A percentile compares a stretch with the other conserved stretches of the same genome.
phyloP scores from a whole-genome alignment of 306 rosid genomes.

The Betula pendula region DNA sequence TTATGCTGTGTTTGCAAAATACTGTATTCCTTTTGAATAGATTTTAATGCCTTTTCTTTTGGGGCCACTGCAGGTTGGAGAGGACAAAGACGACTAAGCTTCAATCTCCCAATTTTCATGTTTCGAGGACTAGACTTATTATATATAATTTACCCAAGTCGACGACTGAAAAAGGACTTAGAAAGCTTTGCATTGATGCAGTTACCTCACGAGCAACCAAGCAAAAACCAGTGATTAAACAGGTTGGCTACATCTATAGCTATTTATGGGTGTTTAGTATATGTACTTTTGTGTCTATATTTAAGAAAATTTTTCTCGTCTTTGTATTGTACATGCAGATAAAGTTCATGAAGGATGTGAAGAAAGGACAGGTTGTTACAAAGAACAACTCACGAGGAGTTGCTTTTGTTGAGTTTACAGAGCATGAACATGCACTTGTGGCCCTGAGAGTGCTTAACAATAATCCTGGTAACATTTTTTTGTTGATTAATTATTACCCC shows the following conservation, averaged over 20 bases:
- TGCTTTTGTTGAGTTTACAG: slow-evolving; percentile 90
- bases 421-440: slow-evolving; percentile 97
- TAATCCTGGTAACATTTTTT: slow-evolving; percentile 73
- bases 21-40: background rate
- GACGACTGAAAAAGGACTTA: slow-evolving; percentile 74
- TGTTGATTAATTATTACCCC: slow-evolving; percentile 1
- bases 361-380: slow-evolving; percentile 64
- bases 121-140: slow-evolving; percentile 79
- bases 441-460: slow-evolving; percentile 93
- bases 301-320: background rate
- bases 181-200: slow-evolving; percentile 81
- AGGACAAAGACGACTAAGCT: slow-evolving; percentile 74
- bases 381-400: slow-evolving; percentile 80
- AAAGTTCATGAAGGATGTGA: slow-evolving; percentile 74
- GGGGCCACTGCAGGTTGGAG: slow-evolving; percentile 54
- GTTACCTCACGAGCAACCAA: slow-evolving; percentile 85
- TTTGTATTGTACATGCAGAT: slow-evolving; percentile 46
- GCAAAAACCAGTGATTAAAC: slow-evolving; percentile 82
- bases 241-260: slow-evolving; percentile 54
- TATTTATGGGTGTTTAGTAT: slow-evolving; percentile 6
- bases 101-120: slow-evolving; percentile 94
- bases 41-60: slow-evolving; percentile 8
- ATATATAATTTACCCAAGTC: slow-evolving; percentile 85
- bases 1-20: background rate
- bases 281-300: background rate